Conservation (phyloP, 768 basidiomycete species). For the Scleroderma bovista region DNA sequence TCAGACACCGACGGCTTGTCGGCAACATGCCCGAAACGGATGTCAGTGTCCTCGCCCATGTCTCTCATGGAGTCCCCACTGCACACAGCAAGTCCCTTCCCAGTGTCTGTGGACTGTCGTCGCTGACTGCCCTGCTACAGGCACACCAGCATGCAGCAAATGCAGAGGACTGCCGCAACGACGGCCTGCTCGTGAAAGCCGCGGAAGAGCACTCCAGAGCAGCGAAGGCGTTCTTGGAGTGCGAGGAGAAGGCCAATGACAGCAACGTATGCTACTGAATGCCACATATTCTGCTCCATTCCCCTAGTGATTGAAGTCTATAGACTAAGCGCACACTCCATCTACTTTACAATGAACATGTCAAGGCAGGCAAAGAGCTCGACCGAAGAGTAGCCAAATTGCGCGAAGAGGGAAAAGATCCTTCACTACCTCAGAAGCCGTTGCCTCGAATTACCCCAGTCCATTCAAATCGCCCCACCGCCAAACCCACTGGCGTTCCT, state of each 20-base stretch:
- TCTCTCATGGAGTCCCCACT: constrained; percentile 42
- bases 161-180: constrained; percentile 64
- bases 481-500: constrained; percentile 11
- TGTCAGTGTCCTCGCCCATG: constrained; percentile 11
- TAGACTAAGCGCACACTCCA: constrained; percentile 75
- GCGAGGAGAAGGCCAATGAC: constrained; percentile 68
- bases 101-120: background rate
- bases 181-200: constrained; percentile 67
- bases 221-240: constrained; percentile 67
- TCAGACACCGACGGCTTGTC: constrained; percentile 26
- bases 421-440: constrained; percentile 60
- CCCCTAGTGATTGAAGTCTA: constrained; percentile 7
- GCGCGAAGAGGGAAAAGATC: constrained; percentile 73
- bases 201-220: constrained; percentile 72
- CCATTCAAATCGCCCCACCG: constrained; percentile 19
- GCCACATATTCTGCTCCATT: background rate
- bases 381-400: constrained; percentile 68
- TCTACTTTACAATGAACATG: constrained; percentile 70
- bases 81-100: constrained; percentile 38
- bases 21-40: background rate
- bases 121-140: constrained; percentile 32
- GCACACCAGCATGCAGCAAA: constrained; percentile 80
- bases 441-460: constrained; percentile 18
- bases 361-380: constrained; percentile 64
- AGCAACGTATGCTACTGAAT: constrained; percentile 52